Conservation (phyloP, 495 filamentous ascomycete species). For the Aspergillus biplanus region DNA sequence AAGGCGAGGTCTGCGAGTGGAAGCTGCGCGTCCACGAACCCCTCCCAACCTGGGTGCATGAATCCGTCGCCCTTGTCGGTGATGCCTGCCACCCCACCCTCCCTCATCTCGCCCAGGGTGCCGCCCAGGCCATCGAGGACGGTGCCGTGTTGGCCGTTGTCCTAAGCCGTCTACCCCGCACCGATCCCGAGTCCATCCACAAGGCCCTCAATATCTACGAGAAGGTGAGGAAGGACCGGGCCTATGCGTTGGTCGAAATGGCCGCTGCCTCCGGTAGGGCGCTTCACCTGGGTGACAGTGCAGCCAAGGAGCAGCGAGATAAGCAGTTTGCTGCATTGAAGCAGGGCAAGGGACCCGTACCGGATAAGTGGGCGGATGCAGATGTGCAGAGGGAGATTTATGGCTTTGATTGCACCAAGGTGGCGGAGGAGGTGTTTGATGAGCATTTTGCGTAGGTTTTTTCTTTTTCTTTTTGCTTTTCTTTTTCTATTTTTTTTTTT, state of each 20-base stretch:
- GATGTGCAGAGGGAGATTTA: constrained; percentile 80
- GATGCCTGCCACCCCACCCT: constrained; percentile 82
- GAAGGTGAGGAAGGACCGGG: constrained; percentile 69
- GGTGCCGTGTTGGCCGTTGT: constrained; percentile 71
- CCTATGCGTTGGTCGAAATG: constrained; percentile 69
- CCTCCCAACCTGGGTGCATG: constrained; percentile 71
- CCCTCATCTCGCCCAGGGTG: constrained; percentile 78
- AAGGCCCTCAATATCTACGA: constrained; percentile 73
- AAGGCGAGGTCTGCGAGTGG: constrained; percentile 83
- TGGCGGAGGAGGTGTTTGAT: constrained; percentile 63
- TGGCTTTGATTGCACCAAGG: constrained; percentile 67
- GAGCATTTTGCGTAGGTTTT: constrained; percentile 53
- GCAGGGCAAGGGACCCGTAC: constrained; percentile 60
- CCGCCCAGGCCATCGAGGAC: constrained; percentile 85
- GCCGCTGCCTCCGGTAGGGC: constrained; percentile 67
- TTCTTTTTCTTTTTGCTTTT: constrained; percentile 9
- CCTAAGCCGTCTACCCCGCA: constrained; percentile 58
- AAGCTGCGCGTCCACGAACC: constrained; percentile 72
- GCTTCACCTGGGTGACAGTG: constrained; percentile 75
- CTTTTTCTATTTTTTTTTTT: neutral
- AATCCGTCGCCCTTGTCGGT: constrained; percentile 69
- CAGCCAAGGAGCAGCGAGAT: constrained; percentile 76
- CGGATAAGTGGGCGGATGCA: constrained; percentile 82
- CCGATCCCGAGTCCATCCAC: constrained; percentile 58
- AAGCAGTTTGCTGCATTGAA: constrained; percentile 66